These are phyloP conservation scores for Ilyonectria mors-panacis DNA, from an alignment of 2,329 filamentous ascomycete species.

Conservation along the genomic window DNA sequence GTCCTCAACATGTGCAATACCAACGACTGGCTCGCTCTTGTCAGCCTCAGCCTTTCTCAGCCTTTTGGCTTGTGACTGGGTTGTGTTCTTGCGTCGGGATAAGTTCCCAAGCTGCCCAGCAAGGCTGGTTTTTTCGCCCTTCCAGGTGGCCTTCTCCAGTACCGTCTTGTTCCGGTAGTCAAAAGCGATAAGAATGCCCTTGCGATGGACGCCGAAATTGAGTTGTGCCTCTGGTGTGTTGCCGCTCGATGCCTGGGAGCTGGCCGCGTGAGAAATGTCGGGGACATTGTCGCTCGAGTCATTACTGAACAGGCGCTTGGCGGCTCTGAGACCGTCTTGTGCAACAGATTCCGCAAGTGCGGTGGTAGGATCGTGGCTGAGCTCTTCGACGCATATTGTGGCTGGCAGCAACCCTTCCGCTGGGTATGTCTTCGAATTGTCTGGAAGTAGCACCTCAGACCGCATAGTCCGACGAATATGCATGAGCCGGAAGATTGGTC, in stretches of 20 bases:
- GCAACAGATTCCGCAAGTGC: neutral
- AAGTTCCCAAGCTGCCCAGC: too few species aligned
- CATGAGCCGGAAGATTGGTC: neutral
- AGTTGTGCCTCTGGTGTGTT: too few species aligned
- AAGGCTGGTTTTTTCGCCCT: too few species aligned
- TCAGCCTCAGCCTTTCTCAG: too few species aligned
- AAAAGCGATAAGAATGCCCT: neutral
- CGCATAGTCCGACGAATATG: slow-evolving; percentile 18
- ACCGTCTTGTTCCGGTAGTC: neutral
- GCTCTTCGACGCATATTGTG: slow-evolving; percentile 4
- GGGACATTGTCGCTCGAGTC: too few species aligned
- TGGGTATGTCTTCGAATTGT: slow-evolving; percentile 10
- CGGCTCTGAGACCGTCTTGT: neutral
- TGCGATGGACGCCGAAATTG: too few species aligned
- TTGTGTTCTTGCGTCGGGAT: too few species aligned
- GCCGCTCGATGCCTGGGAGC: too few species aligned
- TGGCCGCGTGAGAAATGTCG: too few species aligned
- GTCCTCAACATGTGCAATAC: neutral
- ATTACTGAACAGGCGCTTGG: neutral
- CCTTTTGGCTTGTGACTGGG: too few species aligned
- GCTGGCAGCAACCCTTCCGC: neutral
- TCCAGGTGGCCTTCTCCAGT: neutral
- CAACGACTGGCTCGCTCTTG: neutral
- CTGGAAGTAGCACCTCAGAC: neutral
- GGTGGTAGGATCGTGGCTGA: neutral